Percentiles rank a stretch among this genome's conserved stretches.
phyloP scores from a whole-genome alignment of 495 filamentous ascomycete genomes.

The Podospora pseudopauciseta region DNA sequence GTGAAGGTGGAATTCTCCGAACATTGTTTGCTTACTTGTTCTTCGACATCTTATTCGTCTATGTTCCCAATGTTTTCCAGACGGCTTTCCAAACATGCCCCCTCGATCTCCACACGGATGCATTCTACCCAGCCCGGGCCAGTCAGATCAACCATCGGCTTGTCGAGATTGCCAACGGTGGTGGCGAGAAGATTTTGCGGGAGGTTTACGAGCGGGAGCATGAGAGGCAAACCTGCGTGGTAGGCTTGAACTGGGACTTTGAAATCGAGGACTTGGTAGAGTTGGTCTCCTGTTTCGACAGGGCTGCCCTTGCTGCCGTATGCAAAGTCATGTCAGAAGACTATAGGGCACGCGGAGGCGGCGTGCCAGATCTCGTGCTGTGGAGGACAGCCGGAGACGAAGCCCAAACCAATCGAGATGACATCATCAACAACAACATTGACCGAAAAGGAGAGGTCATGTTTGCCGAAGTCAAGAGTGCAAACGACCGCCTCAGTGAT shows the following conservation, averaged over 20 bases:
- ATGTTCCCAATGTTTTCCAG: conserved; percentile 95
- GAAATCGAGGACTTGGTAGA: conserved; percentile 75
- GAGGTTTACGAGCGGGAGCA: conserved; percentile 61
- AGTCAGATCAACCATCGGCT: conserved; percentile 88
- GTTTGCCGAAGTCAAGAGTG: conserved; percentile 90
- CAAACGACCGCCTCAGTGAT: conserved; percentile 94
- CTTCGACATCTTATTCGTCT: conserved; percentile 88
- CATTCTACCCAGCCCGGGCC: conserved; percentile 80
- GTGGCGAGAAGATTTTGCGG: conserved; percentile 61
- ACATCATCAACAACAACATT: not conserved
- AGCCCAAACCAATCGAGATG: conserved; percentile 22
- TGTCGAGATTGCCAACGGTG: conserved; percentile 77
- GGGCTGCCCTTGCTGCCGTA: conserved; percentile 72
- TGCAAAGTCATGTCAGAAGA: conserved; percentile 96
- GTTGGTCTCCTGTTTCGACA: conserved; percentile 74
- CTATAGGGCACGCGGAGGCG: conserved; percentile 79
- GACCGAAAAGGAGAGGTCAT: conserved; percentile 54
- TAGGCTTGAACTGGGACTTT: conserved; percentile 90
- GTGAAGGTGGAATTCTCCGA: conserved; percentile 82
- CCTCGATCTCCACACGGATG: conserved; percentile 87
- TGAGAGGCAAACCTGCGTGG: conserved; percentile 71
- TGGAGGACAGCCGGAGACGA: conserved; percentile 55
- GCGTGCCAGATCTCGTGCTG: conserved; percentile 89
- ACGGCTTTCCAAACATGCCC: conserved; percentile 92
- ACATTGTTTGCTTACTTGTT: conserved; percentile 92